phyloP scores from a whole-genome alignment of 2,329 filamentous ascomycete genomes.

The Hirsutella thompsonii region DNA sequence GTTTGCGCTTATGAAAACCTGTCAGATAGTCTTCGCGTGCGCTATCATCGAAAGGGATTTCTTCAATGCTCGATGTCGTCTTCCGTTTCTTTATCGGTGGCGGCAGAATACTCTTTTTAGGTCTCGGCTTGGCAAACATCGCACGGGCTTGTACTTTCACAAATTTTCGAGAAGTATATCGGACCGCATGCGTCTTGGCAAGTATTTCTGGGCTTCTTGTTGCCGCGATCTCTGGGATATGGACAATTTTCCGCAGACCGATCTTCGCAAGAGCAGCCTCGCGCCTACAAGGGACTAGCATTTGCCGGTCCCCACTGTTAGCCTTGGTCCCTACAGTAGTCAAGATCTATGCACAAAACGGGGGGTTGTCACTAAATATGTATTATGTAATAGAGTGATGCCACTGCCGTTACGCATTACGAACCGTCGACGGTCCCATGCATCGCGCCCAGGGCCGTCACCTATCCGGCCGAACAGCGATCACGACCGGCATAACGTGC shows the following conservation, averaged over 20 bases:
- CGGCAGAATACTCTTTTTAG: constrained; percentile 43
- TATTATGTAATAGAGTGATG: constrained; percentile 14
- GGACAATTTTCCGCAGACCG: too few species aligned
- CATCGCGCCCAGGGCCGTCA: background rate
- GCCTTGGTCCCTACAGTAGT: too few species aligned
- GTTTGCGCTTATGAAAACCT: constrained; percentile 93
- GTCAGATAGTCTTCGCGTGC: constrained; percentile 81
- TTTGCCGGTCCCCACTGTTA: too few species aligned
- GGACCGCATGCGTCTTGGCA: too few species aligned
- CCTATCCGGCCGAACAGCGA: background rate
- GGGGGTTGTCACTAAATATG: constrained; percentile 7
- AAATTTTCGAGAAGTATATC: too few species aligned
- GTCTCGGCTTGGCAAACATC: constrained; percentile 44
- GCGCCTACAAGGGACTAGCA: too few species aligned
- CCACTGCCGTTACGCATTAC: constrained; percentile 1
- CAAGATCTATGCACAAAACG: constrained; percentile 3
- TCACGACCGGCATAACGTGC: background rate
- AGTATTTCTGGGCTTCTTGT: too few species aligned
- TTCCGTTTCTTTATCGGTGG: constrained; percentile 57
- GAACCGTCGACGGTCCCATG: background rate
- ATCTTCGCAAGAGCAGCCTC: too few species aligned
- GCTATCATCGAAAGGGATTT: constrained; percentile 72
- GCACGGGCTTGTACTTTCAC: background rate
- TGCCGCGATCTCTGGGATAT: too few species aligned
- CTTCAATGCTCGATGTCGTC: constrained; percentile 47